Evolutionary conservation across 2,329 filamentous ascomycete genomes (phyloP), one percentile per base, ranked within the genome.

Genomic region (Xylariomycetidae sp.): DNA sequence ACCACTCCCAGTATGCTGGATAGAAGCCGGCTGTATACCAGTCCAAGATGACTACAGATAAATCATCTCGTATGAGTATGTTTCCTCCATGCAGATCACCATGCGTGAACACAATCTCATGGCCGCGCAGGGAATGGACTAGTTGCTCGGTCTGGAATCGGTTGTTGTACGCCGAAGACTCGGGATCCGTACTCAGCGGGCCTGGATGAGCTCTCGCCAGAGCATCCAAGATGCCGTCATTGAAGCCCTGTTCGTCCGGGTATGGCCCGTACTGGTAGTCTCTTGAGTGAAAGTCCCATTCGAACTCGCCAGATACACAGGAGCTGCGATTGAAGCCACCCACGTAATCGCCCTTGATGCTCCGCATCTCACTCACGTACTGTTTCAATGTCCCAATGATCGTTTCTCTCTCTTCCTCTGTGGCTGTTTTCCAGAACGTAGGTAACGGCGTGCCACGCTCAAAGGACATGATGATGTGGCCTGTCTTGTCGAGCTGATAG

Each of bases 1-100:
- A 40, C 38, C 34, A 43, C 14, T 43, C 37, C 37, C 34, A 43
- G 30, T 39, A 39, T 13, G 37, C 37, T 13, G 37, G 33, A 29
- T 37, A 43, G 17, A 33, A 43, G 14, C 37, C 37, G 12, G 37
- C 40, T 5, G 32, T 35, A 10, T 31, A 15, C 40, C 37, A 43
- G 24, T 40, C 34, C 14, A 38, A 7, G 19, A 40, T 38, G 16
- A 43, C 24, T 6, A 40, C 34, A 4, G 29, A 33, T 12, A 33
- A 14, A 27, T 40, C 34, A 29, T 38, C 37, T 15, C 22, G 34
- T 26, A 43, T 16, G 12, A 43, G 14, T n/a, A 43, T 40, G 13
- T 40, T 40, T 13, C 25, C 24, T 3, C 23, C 10, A 19, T 40
- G 14, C 13, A 43, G 28, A 28, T 40, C 37, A 27, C 34, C 40